Base-by-base conservation (phyloP, 106 monocot species). In the Allium fistulosum region DNA sequence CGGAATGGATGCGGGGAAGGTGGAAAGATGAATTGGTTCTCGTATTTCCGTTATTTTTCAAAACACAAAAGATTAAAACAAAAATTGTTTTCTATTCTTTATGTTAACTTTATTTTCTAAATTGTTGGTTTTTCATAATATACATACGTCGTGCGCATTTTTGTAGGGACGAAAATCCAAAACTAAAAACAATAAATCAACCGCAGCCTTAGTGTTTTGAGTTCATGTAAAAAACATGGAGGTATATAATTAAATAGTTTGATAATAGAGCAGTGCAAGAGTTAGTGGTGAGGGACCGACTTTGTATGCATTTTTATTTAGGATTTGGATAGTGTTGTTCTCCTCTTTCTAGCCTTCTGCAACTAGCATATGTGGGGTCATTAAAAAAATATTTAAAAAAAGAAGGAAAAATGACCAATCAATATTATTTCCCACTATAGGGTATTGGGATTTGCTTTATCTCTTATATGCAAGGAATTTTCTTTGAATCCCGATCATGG, bases 191-290 rank as follows among this genome's bases (percentile, higher is more conserved):
- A n/a, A n/a, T n/a, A n/a, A n/a, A n/a, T n/a, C n/a, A n/a, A n/a
- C n/a, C n/a, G n/a, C n/a, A n/a, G n/a, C n/a, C n/a, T 53, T 26
- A 53, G 52, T 26, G 52, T 28, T 65, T 8, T 0, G 37, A 6
- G 37, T 65, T 18, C 3, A 1, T 49, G 11, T 47, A 49, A 65
- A n/a, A 46, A 17, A 8, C 2, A 28, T 10, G 49, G 10, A 65
- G 49, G 49, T 48, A 65, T 65, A 48, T 17, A 49, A 46, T 45
- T 18, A 28, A 26, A 27, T 52, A 27, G 67, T 9, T 67, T 52
- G 51, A 53, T 52, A 53, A 51, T 67, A 46, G 67, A 67, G 53
- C 51, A 49, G 67, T 67, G 67, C 26, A 67, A 67, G 67, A 52
- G 12, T 22, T 67, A 53, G 67, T 53, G 67, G 67, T 66, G 67